These are phyloP conservation scores for Planoprotostelium fungivorum DNA, from an alignment of 78 protist genomes.

Conservation along the genomic window DNA sequence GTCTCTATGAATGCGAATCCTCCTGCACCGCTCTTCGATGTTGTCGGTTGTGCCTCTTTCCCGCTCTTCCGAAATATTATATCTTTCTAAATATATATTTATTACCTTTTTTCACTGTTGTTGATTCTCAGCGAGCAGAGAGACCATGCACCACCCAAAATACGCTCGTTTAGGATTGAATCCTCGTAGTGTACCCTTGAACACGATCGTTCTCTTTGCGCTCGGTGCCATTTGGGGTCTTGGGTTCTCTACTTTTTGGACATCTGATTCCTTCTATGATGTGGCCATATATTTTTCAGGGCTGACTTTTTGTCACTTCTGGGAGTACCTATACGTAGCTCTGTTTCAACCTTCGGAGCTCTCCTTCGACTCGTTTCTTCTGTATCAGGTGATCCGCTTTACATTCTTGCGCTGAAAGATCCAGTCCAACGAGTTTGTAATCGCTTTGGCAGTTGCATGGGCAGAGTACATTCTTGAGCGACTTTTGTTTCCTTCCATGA, in stretches of 20 bases:
- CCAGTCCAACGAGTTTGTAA: conserved; percentile 12
- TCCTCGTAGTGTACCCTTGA: neutral
- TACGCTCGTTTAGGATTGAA: neutral
- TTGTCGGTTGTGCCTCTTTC: too few relatives aligned
- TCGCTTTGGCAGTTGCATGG: conserved; percentile 27
- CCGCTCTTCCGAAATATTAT: too few relatives aligned
- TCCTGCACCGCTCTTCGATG: too few relatives aligned
- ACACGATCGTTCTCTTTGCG: neutral
- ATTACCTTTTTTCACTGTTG: too few relatives aligned
- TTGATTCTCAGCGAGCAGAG: too few relatives aligned
- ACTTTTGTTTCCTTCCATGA: conserved; percentile 39
- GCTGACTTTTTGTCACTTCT: conserved; percentile 35
- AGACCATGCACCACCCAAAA: neutral
- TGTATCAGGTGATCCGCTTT: neutral
- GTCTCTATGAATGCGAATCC: too few relatives aligned
- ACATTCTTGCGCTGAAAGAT: neutral
- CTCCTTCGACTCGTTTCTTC: conserved; percentile 2
- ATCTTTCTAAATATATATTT: too few relatives aligned
- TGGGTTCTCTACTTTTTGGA: conserved; percentile 12
- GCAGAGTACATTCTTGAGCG: conserved; percentile 60
- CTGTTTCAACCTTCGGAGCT: conserved; percentile 52
- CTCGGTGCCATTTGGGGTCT: conserved; percentile 48
- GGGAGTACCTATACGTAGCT: conserved; percentile 63
- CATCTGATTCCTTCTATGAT: neutral
- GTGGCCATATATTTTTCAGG: conserved; percentile 31